Evolutionary conservation across 164 flowering plant species (phyloP).

Genomic region (Annona cherimola): DNA sequence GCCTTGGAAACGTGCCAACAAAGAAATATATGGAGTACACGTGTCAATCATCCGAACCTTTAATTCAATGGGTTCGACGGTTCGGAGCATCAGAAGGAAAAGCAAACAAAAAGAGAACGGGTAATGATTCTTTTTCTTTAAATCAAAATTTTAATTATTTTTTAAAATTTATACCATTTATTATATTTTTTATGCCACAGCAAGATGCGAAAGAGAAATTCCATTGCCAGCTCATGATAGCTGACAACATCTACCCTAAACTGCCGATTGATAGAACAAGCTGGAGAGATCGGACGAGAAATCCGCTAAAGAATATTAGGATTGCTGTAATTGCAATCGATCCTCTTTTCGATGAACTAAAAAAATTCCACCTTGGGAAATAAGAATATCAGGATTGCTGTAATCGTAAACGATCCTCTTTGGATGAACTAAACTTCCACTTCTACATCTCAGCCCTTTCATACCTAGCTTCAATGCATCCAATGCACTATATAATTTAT

Average conservation of each 20-base stretch:
- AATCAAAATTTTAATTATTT: too few species aligned
- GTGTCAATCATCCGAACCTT: too few species aligned
- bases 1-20: too few species aligned
- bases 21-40: too few species aligned
- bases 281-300: neutral
- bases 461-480: neutral
- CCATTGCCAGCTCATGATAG: slow-evolving; percentile 10
- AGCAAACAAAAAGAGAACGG: neutral
- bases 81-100: neutral
- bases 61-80: too few species aligned
- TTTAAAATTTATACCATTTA: too few species aligned
- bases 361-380: neutral
- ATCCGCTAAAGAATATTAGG: neutral
- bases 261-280: neutral
- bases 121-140: slow-evolving; percentile 9
- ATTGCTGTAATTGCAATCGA: neutral
- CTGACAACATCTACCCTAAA: slow-evolving; percentile 6
- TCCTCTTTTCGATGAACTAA: neutral
- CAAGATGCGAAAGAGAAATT: slow-evolving; percentile 11
- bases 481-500: too few species aligned
- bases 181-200: neutral
- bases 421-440: neutral
- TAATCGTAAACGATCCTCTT: neutral
- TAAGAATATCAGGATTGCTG: slow-evolving; percentile 6
- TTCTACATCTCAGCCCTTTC: neutral